phyloP scores from a whole-genome alignment of 192 early-diverging fungal species.

The Backusella westeae region DNA sequence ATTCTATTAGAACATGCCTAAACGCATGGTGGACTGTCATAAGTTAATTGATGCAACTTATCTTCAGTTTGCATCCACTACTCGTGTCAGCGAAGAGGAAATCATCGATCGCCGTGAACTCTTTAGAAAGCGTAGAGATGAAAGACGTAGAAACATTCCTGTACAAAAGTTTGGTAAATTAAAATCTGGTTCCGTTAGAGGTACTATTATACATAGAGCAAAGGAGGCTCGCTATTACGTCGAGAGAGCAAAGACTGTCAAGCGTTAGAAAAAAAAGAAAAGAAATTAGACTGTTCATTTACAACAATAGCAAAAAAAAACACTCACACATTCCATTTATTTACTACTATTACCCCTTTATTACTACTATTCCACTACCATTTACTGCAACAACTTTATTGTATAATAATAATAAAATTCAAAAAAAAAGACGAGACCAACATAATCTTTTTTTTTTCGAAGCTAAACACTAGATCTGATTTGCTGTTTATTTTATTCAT shows the following conservation, averaged over 20 bases:
- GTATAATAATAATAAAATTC: background rate
- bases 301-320: background rate
- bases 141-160: constrained; percentile 26
- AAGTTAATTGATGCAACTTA: constrained; percentile 53
- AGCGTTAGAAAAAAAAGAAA: background rate
- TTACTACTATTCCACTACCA: background rate
- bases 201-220: constrained; percentile 24
- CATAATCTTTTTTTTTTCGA: background rate
- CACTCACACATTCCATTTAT: background rate
- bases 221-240: constrained; percentile 24
- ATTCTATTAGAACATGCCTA: constrained; percentile 54
- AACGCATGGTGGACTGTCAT: constrained; percentile 61
- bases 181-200: constrained; percentile 19
- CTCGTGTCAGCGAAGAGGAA: constrained; percentile 33
- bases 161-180: constrained; percentile 13
- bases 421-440: background rate
- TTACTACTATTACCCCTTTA: background rate
- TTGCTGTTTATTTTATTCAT: background rate
- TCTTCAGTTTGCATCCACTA: constrained; percentile 18
- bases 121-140: constrained; percentile 36
- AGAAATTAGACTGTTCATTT: background rate
- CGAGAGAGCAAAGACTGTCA: constrained; percentile 33
- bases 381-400: background rate
- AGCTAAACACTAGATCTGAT: background rate
- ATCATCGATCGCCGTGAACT: constrained; percentile 31